Conservation (phyloP, 2,329 filamentous ascomycete species). For the Helotiales sp. region DNA sequence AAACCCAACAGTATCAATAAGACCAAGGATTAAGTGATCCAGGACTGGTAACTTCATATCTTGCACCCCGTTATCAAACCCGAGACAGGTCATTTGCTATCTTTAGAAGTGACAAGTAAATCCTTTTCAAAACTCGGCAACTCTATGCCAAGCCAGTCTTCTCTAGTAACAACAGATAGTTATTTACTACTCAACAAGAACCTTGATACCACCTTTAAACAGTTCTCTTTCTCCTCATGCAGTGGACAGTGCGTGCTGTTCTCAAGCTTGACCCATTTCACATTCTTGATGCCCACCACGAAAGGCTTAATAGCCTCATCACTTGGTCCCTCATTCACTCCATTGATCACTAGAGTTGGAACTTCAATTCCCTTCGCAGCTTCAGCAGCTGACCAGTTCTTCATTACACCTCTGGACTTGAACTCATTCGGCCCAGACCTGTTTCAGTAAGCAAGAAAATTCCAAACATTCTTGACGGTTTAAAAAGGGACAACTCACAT, state of each 20-base stretch:
- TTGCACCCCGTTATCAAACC: too few species aligned
- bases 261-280: constrained; percentile 46
- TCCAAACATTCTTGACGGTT: background rate
- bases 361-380: constrained; percentile 45
- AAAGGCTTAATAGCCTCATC: constrained; percentile 43
- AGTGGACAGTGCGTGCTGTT: constrained; percentile 39
- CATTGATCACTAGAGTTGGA: constrained; percentile 49
- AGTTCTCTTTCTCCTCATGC: constrained; percentile 46
- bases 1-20: too few species aligned
- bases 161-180: too few species aligned
- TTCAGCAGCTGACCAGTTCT: constrained; percentile 45
- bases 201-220: constrained; percentile 42
- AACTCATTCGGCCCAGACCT: constrained; percentile 40
- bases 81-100: too few species aligned
- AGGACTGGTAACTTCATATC: too few species aligned
- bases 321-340: constrained; percentile 42
- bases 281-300: constrained; percentile 44
- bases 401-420: constrained; percentile 45
- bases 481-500: constrained; percentile 25
- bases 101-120: too few species aligned
- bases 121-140: too few species aligned
- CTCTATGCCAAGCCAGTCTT: too few species aligned
- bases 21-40: too few species aligned
- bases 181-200: constrained; percentile 39
- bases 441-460: background rate